These are phyloP conservation scores for Xylaria flabelliformis DNA, from an alignment of 495 filamentous ascomycete species.

Conservation along the genomic window DNA sequence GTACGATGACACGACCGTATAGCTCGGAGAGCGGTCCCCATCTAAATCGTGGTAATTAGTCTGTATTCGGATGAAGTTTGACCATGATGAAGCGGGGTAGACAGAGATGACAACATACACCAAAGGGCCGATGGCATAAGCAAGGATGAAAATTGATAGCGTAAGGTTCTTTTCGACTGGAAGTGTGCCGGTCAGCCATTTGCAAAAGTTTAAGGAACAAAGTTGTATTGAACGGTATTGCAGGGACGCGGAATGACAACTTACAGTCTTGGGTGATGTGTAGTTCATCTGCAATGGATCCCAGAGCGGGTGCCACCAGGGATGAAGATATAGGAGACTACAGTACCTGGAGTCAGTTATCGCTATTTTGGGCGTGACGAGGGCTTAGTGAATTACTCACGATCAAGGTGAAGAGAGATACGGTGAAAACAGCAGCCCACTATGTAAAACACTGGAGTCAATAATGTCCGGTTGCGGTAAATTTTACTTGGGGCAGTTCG, in stretches of 20 bases:
- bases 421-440: slow-evolving; percentile 67
- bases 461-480: too few species aligned
- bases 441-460: too few species aligned
- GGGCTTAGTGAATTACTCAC: background rate
- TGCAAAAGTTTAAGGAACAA: background rate
- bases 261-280: slow-evolving; percentile 56
- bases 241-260: slow-evolving; percentile 22
- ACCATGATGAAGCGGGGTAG: background rate
- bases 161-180: slow-evolving; percentile 61
- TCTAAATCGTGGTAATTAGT: slow-evolving; percentile 43
- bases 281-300: slow-evolving; percentile 63
- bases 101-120: slow-evolving; percentile 30
- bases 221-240: background rate
- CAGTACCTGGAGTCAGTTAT: background rate
- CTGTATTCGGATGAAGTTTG: background rate
- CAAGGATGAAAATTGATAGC: slow-evolving; percentile 76
- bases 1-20: slow-evolving; percentile 64
- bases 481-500: too few species aligned
- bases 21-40: slow-evolving; percentile 69
- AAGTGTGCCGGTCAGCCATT: slow-evolving; percentile 10
- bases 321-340: slow-evolving; percentile 65
- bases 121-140: slow-evolving; percentile 60
- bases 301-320: slow-evolving; percentile 75
- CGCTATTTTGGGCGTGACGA: background rate
- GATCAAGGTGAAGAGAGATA: slow-evolving; percentile 71